These are phyloP conservation scores for Elongisporangium prolatum DNA, from an alignment of 352 stramenopile species.

Conservation along the genomic window DNA sequence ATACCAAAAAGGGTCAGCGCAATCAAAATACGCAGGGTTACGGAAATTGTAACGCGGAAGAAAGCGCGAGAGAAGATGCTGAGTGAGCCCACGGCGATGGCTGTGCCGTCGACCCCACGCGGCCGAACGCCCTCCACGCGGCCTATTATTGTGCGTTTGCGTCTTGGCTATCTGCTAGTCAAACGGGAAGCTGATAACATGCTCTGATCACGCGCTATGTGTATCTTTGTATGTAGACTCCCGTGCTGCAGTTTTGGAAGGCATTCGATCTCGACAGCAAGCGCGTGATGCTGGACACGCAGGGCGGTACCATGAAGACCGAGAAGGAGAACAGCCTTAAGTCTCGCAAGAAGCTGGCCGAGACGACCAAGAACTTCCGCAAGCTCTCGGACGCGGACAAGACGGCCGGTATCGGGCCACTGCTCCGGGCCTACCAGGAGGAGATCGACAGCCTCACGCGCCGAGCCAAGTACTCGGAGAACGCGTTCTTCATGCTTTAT, in stretches of 20 bases:
- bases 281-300: conserved; percentile 67
- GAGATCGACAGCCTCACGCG: conserved; percentile 91
- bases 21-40: not conserved
- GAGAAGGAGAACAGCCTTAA: conserved; percentile 77
- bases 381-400: conserved; percentile 75
- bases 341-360: conserved; percentile 81
- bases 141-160: not conserved
- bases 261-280: conserved; percentile 87
- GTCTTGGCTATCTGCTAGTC: not conserved
- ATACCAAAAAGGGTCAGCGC: not conserved
- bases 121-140: not conserved
- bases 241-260: conserved; percentile 84
- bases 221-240: conserved; percentile 15
- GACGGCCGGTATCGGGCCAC: conserved; percentile 31
- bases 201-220: not conserved
- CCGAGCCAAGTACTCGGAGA: conserved; percentile 90
- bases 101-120: not conserved
- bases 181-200: not conserved
- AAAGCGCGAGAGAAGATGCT: not conserved
- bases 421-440: conserved; percentile 90
- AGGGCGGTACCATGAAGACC: conserved; percentile 76
- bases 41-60: not conserved
- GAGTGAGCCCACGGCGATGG: not conserved
- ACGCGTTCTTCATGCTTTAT: conserved; percentile 85
- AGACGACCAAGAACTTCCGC: conserved; percentile 82